These are phyloP conservation scores for Hansenula sp. DNA, from an alignment of 1,139 yeast species.

Conservation along the genomic window DNA sequence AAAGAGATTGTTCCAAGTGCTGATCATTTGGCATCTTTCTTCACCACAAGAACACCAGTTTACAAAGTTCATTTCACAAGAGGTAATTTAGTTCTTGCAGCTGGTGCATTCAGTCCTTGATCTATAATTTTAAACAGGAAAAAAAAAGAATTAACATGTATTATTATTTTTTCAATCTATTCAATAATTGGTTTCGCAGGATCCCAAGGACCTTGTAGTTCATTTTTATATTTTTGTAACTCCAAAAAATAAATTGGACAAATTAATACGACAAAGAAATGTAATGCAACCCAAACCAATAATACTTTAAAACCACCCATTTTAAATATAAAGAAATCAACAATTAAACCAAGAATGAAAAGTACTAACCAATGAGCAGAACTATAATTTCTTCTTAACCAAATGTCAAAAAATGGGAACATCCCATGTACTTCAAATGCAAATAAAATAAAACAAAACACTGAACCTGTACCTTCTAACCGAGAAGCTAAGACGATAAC, in stretches of 20 bases:
- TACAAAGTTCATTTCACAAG: constrained; percentile 90
- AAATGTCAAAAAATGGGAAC: constrained; percentile 64
- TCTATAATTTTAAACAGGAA: no score
- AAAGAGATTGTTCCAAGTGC: constrained; percentile 75
- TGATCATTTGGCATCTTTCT: constrained; percentile 91
- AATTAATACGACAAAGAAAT: constrained; percentile 44
- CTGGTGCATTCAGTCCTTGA: constrained; percentile 68
- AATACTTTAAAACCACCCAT: constrained; percentile 40
- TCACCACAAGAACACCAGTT: constrained; percentile 91
- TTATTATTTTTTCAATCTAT: neutral
- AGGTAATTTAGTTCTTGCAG: constrained; percentile 87
- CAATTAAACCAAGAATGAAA: constrained; percentile 9
- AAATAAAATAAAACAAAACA: constrained; percentile 75
- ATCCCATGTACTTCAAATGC: constrained; percentile 70
- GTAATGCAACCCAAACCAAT: constrained; percentile 45
- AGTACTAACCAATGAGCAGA: constrained; percentile 29
- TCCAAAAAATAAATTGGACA: constrained; percentile 69
- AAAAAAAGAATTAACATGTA: neutral
- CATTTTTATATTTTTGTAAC: constrained; percentile 79
- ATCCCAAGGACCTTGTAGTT: constrained; percentile 93
- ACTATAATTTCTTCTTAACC: constrained; percentile 40
- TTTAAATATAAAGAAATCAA: constrained; percentile 26
- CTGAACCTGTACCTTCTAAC: constrained; percentile 65
- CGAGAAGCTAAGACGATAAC: constrained; percentile 90
- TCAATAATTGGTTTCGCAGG: constrained; percentile 63